Evolutionary conservation across 2,329 filamentous ascomycete species (phyloP).

Genomic region (Fusarium clavum): DNA sequence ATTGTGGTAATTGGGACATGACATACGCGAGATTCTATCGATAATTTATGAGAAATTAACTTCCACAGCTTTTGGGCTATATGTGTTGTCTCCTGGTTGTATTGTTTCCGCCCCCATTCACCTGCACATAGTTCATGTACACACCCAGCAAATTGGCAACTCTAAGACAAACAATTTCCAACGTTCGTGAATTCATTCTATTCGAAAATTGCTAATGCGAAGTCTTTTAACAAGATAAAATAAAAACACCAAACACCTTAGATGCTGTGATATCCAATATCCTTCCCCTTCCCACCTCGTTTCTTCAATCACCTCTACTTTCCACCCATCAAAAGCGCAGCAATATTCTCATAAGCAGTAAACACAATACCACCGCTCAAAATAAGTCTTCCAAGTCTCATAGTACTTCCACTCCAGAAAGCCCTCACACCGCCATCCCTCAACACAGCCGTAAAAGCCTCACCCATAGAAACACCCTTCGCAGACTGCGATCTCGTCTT

Average conservation of each 20-base stretch:
- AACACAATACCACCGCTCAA: constrained; percentile 76
- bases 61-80: too few species aligned
- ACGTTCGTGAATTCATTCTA: not conserved
- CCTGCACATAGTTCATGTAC: too few species aligned
- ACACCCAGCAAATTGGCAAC: too few species aligned
- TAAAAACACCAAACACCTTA: not conserved
- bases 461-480: constrained; percentile 65
- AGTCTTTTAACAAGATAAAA: not conserved
- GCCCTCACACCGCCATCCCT: constrained; percentile 68
- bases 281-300: too few species aligned
- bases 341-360: constrained; percentile 70
- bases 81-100: too few species aligned
- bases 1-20: too few species aligned
- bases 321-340: constrained; percentile 36
- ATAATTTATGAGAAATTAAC: too few species aligned
- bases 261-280: not conserved
- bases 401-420: constrained; percentile 76
- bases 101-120: too few species aligned
- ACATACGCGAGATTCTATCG: too few species aligned
- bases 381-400: constrained; percentile 72
- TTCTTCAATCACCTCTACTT: too few species aligned
- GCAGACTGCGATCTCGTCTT: constrained; percentile 73
- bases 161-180: too few species aligned
- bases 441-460: constrained; percentile 66
- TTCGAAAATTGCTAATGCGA: not conserved